Evolutionary conservation across 2,329 filamentous ascomycete species (phyloP).

Genomic region (Penicillium sp.): DNA sequence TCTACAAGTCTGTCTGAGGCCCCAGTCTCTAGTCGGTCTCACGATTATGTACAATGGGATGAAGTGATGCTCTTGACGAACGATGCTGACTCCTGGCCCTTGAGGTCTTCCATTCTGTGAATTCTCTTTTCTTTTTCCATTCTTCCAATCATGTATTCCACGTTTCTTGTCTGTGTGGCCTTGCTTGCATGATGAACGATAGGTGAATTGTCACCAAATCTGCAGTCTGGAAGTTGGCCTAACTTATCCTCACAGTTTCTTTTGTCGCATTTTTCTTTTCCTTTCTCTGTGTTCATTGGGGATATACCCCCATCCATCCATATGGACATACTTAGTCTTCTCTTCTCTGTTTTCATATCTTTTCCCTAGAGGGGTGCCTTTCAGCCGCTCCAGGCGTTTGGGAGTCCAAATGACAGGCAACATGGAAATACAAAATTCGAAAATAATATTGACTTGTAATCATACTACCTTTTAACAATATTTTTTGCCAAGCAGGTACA

Average conservation of each 20-base stretch:
- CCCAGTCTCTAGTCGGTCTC: constrained; percentile 10
- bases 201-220: neutral
- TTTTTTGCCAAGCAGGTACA: neutral
- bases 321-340: constrained; percentile 19
- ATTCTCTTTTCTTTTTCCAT: constrained; percentile 10
- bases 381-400: constrained; percentile 20
- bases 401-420: constrained; percentile 18
- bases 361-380: constrained; percentile 16
- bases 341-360: constrained; percentile 15
- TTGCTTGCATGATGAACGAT: neutral
- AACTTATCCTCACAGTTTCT: constrained; percentile 1
- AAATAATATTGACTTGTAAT: neutral
- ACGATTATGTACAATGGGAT: constrained; percentile 39
- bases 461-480: neutral
- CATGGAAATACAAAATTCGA: constrained; percentile 15
- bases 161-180: constrained; percentile 12
- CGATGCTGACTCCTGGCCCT: constrained; percentile 20
- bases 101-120: constrained; percentile 14
- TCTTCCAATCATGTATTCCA: constrained; percentile 21
- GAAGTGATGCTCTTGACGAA: constrained; percentile 38
- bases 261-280: neutral
- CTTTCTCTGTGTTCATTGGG: constrained; percentile 12
- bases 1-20: constrained; percentile 67
- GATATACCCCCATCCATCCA: constrained; percentile 6
- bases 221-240: neutral